Evolutionary conservation across 805 yeast species (phyloP).

Genomic region (Dipodascopsis uninucleata): DNA sequence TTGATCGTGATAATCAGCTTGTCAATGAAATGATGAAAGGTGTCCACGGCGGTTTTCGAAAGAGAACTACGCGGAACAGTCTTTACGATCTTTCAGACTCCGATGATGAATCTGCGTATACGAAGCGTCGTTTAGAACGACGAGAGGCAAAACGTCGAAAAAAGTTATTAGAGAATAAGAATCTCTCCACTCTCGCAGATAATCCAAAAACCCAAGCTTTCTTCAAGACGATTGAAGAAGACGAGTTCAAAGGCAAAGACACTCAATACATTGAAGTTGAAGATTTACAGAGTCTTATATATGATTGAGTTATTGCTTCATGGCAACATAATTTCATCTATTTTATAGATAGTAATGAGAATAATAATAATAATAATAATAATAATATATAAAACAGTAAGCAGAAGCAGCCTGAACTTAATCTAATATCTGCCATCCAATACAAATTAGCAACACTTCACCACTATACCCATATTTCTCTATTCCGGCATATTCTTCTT

Average conservation of each 20-base stretch:
- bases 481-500: background rate
- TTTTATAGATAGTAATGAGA: background rate
- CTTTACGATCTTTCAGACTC: conserved; percentile 65
- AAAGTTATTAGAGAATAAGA: conserved; percentile 46
- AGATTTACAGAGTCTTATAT: conserved; percentile 12
- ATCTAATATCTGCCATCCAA: conserved; percentile 11
- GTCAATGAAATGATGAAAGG: conserved; percentile 64
- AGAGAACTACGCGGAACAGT: conserved; percentile 49
- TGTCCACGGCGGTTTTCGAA: conserved; percentile 56
- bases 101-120: conserved; percentile 61
- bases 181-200: conserved; percentile 38
- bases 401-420: background rate
- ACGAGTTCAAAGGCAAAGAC: conserved; percentile 27
- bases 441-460: conserved; percentile 8
- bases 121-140: conserved; percentile 39
- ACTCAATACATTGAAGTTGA: conserved; percentile 13
- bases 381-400: background rate
- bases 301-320: conserved; percentile 7
- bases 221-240: conserved; percentile 59
- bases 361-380: background rate
- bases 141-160: conserved; percentile 48
- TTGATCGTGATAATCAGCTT: conserved; percentile 57
- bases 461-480: conserved; percentile 4
- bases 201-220: conserved; percentile 63
- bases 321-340: background rate